phyloP scores from a whole-genome alignment of 2,329 filamentous ascomycete genomes.

The Alternaria atra region DNA sequence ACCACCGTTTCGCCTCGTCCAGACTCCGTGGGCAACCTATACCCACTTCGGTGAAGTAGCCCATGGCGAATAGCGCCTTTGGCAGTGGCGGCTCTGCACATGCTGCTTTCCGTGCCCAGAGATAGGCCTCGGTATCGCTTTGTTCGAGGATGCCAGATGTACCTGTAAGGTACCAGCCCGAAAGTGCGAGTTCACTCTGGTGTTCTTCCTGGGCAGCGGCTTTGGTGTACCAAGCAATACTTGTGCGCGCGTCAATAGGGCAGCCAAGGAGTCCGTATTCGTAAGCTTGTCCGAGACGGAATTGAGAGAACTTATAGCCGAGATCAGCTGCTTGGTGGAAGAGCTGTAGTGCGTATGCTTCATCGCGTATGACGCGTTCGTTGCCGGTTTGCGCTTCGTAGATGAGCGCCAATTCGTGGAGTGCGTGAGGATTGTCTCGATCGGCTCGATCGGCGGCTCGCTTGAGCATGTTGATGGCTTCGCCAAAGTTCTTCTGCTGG shows the following conservation, averaged over 20 bases:
- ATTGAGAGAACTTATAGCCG: slow-evolving; percentile 95
- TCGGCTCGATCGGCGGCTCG: slow-evolving; percentile 89
- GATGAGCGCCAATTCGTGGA: slow-evolving; percentile 81
- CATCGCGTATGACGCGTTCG: slow-evolving; percentile 76
- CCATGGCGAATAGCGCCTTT: slow-evolving; percentile 98
- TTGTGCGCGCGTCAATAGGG: slow-evolving; percentile 80
- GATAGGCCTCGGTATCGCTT: slow-evolving; percentile 93
- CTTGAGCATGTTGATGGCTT: slow-evolving; percentile 92
- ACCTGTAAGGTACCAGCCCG: slow-evolving; percentile 88
- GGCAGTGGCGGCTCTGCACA: slow-evolving; percentile 76
- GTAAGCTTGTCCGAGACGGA: slow-evolving; percentile 83
- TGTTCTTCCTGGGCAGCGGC: slow-evolving; percentile 94
- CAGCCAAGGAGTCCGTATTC: slow-evolving; percentile 89
- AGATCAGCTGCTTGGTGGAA: slow-evolving; percentile 87
- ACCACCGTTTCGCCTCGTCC: slow-evolving; percentile 98
- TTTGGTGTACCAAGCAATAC: slow-evolving; percentile 92
- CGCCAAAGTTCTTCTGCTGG: slow-evolving; percentile 80
- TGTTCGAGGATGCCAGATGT: slow-evolving; percentile 86
- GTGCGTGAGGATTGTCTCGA: slow-evolving; percentile 88
- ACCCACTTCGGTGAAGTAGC: slow-evolving; percentile 94
- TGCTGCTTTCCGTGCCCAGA: slow-evolving; percentile 96
- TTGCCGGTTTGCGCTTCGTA: slow-evolving; percentile 72
- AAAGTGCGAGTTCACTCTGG: slow-evolving; percentile 75
- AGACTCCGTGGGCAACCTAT: slow-evolving; percentile 87
- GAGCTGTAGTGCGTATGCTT: slow-evolving; percentile 79